These are phyloP conservation scores for Lichtheimia ramosa DNA, from an alignment of 371 early-diverging fungal species.

Conservation along the genomic window DNA sequence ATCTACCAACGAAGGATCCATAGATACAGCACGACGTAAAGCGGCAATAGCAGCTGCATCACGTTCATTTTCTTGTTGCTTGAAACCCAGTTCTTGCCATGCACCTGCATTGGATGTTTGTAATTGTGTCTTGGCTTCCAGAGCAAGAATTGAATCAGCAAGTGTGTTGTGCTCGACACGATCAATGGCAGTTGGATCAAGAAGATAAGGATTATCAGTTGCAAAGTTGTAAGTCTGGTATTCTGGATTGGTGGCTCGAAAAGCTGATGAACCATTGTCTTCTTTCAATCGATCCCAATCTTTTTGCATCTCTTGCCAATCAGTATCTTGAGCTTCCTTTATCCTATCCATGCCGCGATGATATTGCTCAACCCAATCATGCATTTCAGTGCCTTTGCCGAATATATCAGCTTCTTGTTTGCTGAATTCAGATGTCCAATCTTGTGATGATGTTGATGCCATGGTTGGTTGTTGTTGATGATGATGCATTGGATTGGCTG, in stretches of 20 bases:
- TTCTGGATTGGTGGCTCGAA: slow-evolving; percentile 64
- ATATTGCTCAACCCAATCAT: slow-evolving; percentile 76
- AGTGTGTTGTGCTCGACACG: slow-evolving; percentile 58
- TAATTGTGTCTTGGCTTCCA: slow-evolving; percentile 90
- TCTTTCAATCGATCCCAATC: slow-evolving; percentile 70
- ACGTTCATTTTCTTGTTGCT: slow-evolving; percentile 95
- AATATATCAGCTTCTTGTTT: slow-evolving; percentile 44
- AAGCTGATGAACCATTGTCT: slow-evolving; percentile 50
- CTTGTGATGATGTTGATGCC: background rate
- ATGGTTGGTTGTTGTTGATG: background rate
- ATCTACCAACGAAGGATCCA: slow-evolving; percentile 73
- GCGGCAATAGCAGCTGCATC: slow-evolving; percentile 91
- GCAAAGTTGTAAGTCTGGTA: slow-evolving; percentile 79
- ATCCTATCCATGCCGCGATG: slow-evolving; percentile 70
- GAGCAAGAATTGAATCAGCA: slow-evolving; percentile 84
- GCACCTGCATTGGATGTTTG: slow-evolving; percentile 77
- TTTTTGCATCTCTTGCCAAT: slow-evolving; percentile 79
- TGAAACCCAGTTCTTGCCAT: slow-evolving; percentile 87
- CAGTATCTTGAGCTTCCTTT: slow-evolving; percentile 66
- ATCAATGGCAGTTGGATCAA: slow-evolving; percentile 42
- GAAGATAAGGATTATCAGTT: slow-evolving; percentile 76
- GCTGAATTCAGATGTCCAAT: slow-evolving; percentile 46
- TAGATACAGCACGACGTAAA: slow-evolving; percentile 72
- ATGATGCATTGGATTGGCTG: background rate
- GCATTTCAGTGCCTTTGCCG: slow-evolving; percentile 35